These are phyloP conservation scores for Populus alba DNA, from an alignment of 345 rosid species.

Conservation along the genomic window DNA sequence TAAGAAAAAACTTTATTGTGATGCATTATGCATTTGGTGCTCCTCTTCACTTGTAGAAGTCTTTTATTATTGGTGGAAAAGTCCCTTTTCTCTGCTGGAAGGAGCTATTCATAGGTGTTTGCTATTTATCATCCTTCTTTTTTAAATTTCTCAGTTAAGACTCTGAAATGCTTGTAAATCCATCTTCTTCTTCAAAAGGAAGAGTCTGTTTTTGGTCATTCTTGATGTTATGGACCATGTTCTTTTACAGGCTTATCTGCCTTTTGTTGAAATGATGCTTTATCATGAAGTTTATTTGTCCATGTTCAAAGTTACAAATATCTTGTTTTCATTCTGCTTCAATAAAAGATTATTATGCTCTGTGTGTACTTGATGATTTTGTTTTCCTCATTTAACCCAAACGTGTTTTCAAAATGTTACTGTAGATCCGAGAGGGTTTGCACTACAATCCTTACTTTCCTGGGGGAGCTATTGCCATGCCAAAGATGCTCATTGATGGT, in stretches of 20 bases:
- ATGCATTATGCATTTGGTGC: not conserved
- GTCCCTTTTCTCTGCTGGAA: not conserved
- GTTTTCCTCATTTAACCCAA: not conserved
- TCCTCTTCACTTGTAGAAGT: not conserved
- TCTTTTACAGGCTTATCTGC: not conserved
- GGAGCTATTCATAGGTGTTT: not conserved
- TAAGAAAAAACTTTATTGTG: not conserved
- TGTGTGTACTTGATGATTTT: not conserved
- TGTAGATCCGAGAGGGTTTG: constrained; percentile 88
- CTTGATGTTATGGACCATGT: not conserved
- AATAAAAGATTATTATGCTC: not conserved
- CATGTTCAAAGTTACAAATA: not conserved
- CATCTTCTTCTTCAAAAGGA: not conserved
- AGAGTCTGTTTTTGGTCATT: not conserved
- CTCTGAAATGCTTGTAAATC: not conserved
- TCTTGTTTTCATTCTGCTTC: not conserved
- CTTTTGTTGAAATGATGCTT: not conserved
- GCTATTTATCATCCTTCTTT: not conserved
- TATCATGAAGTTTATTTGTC: not conserved
- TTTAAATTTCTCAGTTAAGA: not conserved
- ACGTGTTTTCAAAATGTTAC: not conserved
- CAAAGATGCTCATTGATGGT: constrained; percentile 93
- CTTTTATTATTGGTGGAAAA: not conserved
- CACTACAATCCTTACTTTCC: constrained; percentile 99
- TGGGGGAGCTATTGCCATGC: constrained; percentile 99